A percentile compares a stretch with the other conserved stretches of the same genome.
Conservation (phyloP, 2,329 filamentous ascomycete species). For the Trichoderma citrinoviride region DNA sequence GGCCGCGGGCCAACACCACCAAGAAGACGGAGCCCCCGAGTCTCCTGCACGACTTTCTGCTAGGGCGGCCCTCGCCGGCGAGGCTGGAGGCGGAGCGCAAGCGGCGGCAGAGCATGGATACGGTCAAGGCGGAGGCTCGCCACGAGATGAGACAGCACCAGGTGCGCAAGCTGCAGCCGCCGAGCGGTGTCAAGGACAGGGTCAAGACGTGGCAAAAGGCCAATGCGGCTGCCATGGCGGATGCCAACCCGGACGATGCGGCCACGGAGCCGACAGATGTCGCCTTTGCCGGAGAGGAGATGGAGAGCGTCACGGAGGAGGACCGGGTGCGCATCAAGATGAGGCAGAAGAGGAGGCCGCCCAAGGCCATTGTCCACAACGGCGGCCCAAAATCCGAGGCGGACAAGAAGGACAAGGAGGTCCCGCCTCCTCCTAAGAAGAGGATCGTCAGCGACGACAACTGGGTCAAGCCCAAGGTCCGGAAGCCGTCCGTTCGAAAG, state of each 20-base stretch:
- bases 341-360: conserved; percentile 45
- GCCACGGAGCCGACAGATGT: conserved; percentile 61
- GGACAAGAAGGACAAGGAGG: conserved; percentile 33
- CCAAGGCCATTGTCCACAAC: conserved; percentile 25
- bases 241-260: conserved; percentile 50
- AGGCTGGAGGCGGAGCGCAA: conserved; percentile 51
- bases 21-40: conserved; percentile 44
- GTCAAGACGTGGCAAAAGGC: conserved; percentile 83
- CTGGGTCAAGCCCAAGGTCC: conserved; percentile 67
- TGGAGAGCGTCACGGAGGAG: conserved; percentile 58
- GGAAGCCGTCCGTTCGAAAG: conserved; percentile 47
- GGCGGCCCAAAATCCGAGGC: conserved; percentile 24
- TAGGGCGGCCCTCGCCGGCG: conserved; percentile 56
- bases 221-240: conserved; percentile 63
- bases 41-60: conserved; percentile 56
- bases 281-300: conserved; percentile 56
- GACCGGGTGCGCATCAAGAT: conserved; percentile 58
- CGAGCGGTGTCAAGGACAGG: conserved; percentile 69
- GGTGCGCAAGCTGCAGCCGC: conserved; percentile 59
- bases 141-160: conserved; percentile 57
- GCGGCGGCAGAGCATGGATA: conserved; percentile 57
- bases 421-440: conserved; percentile 69
- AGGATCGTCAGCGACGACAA: conserved; percentile 90
- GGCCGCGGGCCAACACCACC: conserved; percentile 37
- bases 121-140: conserved; percentile 52